Evolutionary conservation across 2,329 filamentous ascomycete genomes (phyloP), one percentile per base, ranked within the genome.

Genomic region (Cyphellophora europaea): DNA sequence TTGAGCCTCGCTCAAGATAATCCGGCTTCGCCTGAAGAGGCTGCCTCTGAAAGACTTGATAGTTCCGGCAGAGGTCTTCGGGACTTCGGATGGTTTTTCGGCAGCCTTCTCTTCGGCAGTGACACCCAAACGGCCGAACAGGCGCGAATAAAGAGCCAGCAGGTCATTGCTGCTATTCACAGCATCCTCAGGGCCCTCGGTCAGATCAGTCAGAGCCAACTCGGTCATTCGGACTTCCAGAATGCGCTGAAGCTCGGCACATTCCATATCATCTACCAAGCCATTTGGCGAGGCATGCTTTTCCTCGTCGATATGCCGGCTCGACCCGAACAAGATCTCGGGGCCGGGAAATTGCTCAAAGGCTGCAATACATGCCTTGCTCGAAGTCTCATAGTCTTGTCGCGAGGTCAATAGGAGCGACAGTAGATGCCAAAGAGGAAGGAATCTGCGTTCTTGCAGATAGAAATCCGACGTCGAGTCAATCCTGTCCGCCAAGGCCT

Each of bases 221-320:
- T 96, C 88, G 8, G 89, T 95, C 75, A 96, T 93, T 57, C 93
- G 93, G 42, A 95, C 78, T 57, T 96, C 84, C n/a, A 98, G 62
- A 27, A 98, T 79, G 32, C 76, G 74, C 56, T 88, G 84, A 53
- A 87, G 93, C 53, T 96, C 88, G 16, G 77, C 75, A 38, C 79
- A 75, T 43, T 86, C 81, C 77, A 95, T 84, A 29, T 83, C 77
- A 45, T 89, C 82, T 1, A 93, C 71, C 30, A 84, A 53, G 3
- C 76, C 43, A 48, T 47, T n/a, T n/a, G 30, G 16, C 14, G 15
- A 2, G 10, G 12, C 30, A 8, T 18, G 12, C 17, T 40, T 33
- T 51, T 55, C 16, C 38, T 45, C 44, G 36, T 37, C 13, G 31
- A 32, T 12, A 46, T 8, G 14, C n/a, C 18, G 32, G 31, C 56